phyloP scores from a whole-genome alignment of 2,329 filamentous ascomycete species.

The Talaromyces pinophilus region DNA sequence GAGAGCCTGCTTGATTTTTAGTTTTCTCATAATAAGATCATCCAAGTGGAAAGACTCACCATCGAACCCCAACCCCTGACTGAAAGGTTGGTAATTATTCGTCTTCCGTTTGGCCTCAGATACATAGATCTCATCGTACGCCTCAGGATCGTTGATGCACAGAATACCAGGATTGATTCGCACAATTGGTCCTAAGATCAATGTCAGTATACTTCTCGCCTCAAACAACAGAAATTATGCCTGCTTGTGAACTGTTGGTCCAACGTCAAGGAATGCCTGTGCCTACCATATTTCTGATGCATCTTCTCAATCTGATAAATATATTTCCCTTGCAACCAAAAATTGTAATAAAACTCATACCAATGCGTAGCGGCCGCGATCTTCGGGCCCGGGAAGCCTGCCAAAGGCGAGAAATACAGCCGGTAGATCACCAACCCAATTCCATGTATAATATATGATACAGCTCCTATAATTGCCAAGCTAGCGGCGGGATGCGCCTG shows the following conservation, averaged over 20 bases:
- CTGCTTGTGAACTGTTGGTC: background rate
- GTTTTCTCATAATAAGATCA: background rate
- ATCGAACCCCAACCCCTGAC: constrained; percentile 24
- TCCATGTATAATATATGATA: constrained; percentile 7
- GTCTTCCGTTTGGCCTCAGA: constrained; percentile 23
- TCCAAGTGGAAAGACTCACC: constrained; percentile 8
- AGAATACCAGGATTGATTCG: constrained; percentile 28
- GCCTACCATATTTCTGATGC: constrained; percentile 37
- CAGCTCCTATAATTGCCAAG: background rate
- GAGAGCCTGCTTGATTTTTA: constrained; percentile 21
- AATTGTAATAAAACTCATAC: constrained; percentile 31
- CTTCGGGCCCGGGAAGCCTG: constrained; percentile 27
- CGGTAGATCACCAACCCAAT: constrained; percentile 25
- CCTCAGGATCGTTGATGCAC: constrained; percentile 25
- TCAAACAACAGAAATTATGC: background rate
- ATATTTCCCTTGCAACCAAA: constrained; percentile 30
- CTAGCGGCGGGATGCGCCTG: constrained; percentile 7
- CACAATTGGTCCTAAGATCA: constrained; percentile 26
- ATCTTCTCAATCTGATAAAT: constrained; percentile 33
- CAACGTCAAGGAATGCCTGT: constrained; percentile 8
- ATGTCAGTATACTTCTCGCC: background rate
- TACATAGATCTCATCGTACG: constrained; percentile 26
- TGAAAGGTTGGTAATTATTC: constrained; percentile 25
- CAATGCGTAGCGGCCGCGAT: constrained; percentile 27
- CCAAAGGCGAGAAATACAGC: constrained; percentile 28